phyloP scores from a whole-genome alignment of 2,329 filamentous ascomycete species.

The Lachnellula willkommii region DNA sequence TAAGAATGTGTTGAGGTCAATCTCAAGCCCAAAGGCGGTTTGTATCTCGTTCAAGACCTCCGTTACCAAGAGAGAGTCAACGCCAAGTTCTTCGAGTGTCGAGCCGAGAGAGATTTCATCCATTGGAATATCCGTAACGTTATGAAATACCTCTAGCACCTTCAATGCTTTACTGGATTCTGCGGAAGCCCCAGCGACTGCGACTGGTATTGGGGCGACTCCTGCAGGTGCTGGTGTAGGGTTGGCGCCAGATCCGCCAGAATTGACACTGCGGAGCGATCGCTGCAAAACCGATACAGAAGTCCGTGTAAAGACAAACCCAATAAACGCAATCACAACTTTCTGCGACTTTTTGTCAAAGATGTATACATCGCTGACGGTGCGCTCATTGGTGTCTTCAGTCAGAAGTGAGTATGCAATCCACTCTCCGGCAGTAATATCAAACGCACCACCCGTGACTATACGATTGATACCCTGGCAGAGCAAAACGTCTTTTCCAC shows the following conservation, averaged over 20 bases:
- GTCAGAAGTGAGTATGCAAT: not conserved
- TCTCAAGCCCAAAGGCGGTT: not conserved
- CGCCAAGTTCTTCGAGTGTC: slow-evolving; percentile 25
- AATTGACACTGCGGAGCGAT: not conserved
- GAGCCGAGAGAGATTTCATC: not conserved
- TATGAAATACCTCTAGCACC: not conserved
- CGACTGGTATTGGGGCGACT: not conserved
- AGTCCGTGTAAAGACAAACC: not conserved
- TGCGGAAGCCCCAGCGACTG: not conserved
- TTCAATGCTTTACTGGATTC: not conserved
- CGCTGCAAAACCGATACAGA: not conserved
- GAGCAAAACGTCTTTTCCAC: slow-evolving; percentile 21
- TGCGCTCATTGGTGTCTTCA: not conserved
- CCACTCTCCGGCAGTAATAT: slow-evolving; percentile 1
- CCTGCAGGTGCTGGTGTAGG: not conserved
- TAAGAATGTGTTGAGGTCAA: not conserved
- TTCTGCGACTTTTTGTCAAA: not conserved
- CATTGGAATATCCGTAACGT: not conserved
- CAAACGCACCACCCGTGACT: not conserved
- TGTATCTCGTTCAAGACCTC: slow-evolving; percentile 32
- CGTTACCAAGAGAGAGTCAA: slow-evolving; percentile 36
- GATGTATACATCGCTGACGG: not conserved
- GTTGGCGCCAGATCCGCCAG: not conserved
- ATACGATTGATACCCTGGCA: slow-evolving; percentile 1
- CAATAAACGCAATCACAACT: not conserved